phyloP scores from a whole-genome alignment of 139 green algal species.

The Chlorella vulgaris region DNA sequence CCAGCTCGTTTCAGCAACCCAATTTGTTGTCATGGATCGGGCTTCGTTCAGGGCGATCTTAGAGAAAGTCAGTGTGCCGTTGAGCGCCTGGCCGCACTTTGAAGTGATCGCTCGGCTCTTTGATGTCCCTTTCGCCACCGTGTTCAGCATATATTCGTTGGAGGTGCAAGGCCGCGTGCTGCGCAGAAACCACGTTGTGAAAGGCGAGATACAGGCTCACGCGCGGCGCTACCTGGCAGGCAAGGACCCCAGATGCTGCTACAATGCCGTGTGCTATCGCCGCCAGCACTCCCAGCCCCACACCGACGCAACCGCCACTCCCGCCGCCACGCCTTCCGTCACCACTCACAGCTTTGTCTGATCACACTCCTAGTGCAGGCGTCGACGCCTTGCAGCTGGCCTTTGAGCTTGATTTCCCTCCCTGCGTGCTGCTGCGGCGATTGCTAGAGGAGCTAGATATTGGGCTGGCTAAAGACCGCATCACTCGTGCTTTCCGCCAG shows the following conservation, averaged over 20 bases:
- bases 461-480: constrained; percentile 31
- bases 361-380: constrained; percentile 54
- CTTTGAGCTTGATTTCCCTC: constrained; percentile 67
- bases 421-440: constrained; percentile 73
- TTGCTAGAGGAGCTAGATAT: constrained; percentile 52
- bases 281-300: not conserved
- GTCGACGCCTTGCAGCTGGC: constrained; percentile 70
- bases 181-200: constrained; percentile 64
- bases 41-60: not conserved
- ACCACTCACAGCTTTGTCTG: too few relatives aligned
- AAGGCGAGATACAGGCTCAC: constrained; percentile 17
- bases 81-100: constrained; percentile 43
- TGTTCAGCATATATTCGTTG: constrained; percentile 70
- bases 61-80: constrained; percentile 13
- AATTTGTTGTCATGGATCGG: constrained; percentile 14
- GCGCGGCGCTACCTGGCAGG: constrained; percentile 51
- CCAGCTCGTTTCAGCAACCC: not conserved
- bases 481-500: constrained; percentile 51
- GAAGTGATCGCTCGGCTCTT: constrained; percentile 2
- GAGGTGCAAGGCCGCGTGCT: constrained; percentile 72
- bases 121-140: constrained; percentile 52
- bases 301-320: too few relatives aligned
- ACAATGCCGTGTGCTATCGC: not conserved
- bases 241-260: constrained; percentile 5
- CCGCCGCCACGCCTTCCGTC: too few relatives aligned